Percentiles rank a stretch among this genome's conserved stretches.
These are phyloP conservation scores for Leptodontidium sp. DNA, from an alignment of 2,329 filamentous ascomycete species.

Conservation along the genomic window DNA sequence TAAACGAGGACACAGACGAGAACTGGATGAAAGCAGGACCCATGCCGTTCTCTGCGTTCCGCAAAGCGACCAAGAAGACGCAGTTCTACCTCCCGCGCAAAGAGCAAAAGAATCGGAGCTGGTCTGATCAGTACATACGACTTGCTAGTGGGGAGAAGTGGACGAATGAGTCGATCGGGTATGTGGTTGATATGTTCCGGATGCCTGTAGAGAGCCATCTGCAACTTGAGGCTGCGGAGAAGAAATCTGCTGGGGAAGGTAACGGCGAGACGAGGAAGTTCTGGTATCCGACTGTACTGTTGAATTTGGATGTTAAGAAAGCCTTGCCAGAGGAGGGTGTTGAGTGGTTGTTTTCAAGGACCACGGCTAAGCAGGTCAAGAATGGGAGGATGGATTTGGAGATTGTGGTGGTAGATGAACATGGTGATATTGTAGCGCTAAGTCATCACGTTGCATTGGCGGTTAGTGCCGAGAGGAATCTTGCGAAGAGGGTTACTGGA, in stretches of 20 bases:
- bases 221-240: slow-evolving; percentile 37
- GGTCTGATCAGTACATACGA: slow-evolving; percentile 73
- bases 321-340: slow-evolving; percentile 70
- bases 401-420: slow-evolving; percentile 69
- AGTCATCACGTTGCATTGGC: slow-evolving; percentile 74
- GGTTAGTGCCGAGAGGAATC: slow-evolving; percentile 69
- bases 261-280: slow-evolving; percentile 43
- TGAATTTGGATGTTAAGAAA: slow-evolving; percentile 83
- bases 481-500: slow-evolving; percentile 37
- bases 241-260: background rate
- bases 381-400: slow-evolving; percentile 81
- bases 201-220: slow-evolving; percentile 65
- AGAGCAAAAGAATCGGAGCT: slow-evolving; percentile 50
- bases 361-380: slow-evolving; percentile 70
- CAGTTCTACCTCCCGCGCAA: slow-evolving; percentile 60
- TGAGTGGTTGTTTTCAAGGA: slow-evolving; percentile 75
- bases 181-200: slow-evolving; percentile 71
- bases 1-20: slow-evolving; percentile 53
- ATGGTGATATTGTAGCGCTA: slow-evolving; percentile 70
- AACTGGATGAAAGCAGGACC: slow-evolving; percentile 51
- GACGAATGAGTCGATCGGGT: slow-evolving; percentile 70
- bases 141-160: slow-evolving; percentile 67
- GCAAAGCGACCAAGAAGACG: slow-evolving; percentile 53
- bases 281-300: slow-evolving; percentile 64
- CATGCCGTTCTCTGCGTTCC: slow-evolving; percentile 44